Percentiles rank a stretch among this genome's conserved stretches.
phyloP scores from a whole-genome alignment of 192 early-diverging fungal genomes.

The Physocladia obscura region DNA sequence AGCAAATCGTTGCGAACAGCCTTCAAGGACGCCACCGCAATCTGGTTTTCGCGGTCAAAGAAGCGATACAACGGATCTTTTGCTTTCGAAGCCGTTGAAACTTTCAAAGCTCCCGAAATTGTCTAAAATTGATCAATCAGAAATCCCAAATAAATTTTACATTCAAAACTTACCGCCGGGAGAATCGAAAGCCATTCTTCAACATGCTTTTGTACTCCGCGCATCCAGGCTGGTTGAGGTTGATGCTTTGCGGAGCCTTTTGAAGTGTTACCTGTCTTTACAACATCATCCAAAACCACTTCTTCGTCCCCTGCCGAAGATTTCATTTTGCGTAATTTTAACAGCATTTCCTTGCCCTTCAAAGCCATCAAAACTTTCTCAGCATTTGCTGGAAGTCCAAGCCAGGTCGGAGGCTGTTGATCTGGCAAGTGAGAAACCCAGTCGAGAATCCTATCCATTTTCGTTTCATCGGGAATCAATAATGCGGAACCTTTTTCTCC shows the following conservation, averaged over 20 bases:
- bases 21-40: conserved; percentile 57
- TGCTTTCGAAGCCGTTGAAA: conserved; percentile 31
- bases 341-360: conserved; percentile 75
- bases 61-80: conserved; percentile 77
- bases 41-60: conserved; percentile 77
- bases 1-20: conserved; percentile 68
- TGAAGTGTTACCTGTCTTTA: conserved; percentile 10
- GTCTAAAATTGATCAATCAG: not conserved
- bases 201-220: conserved; percentile 52
- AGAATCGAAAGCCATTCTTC: conserved; percentile 60
- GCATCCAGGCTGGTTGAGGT: conserved; percentile 76
- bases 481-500: conserved; percentile 35
- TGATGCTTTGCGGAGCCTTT: conserved; percentile 9
- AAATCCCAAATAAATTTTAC: not conserved
- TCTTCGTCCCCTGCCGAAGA: conserved; percentile 81
- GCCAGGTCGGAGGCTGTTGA: conserved; percentile 93
- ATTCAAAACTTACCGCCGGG: conserved; percentile 41
- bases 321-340: conserved; percentile 83
- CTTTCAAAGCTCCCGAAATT: conserved; percentile 26
- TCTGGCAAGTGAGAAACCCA: conserved; percentile 90
- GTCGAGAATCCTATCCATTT: conserved; percentile 77
- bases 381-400: conserved; percentile 90
- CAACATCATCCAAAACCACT: conserved; percentile 36
- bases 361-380: conserved; percentile 84
- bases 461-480: conserved; percentile 81